These are phyloP conservation scores for Phyllosticta citriasiana DNA, from an alignment of 2,329 filamentous ascomycete genomes.

Conservation along the genomic window DNA sequence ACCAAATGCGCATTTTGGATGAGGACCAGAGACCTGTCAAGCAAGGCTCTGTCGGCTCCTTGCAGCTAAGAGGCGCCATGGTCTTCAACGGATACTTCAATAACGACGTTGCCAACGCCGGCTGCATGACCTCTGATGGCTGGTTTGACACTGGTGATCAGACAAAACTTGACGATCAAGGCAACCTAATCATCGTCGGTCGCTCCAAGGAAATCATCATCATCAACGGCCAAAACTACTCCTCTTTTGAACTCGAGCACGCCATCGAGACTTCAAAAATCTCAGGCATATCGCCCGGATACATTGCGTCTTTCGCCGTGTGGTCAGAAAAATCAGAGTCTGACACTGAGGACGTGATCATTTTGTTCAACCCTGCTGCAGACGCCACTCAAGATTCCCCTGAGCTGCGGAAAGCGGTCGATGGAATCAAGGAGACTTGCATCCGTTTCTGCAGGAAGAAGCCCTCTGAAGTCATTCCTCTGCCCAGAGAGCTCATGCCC, in stretches of 20 bases:
- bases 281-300: conserved; percentile 4
- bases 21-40: background rate
- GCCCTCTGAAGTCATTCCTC: background rate
- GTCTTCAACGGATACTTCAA: conserved; percentile 32
- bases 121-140: conserved; percentile 16
- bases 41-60: background rate
- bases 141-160: conserved; percentile 21
- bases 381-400: conserved; percentile 1
- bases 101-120: conserved; percentile 20
- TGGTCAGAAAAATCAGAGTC: conserved; percentile 1
- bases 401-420: background rate
- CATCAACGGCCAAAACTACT: conserved; percentile 21
- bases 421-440: conserved; percentile 2
- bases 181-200: conserved; percentile 16
- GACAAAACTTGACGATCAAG: conserved; percentile 17
- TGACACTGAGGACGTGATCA: conserved; percentile 7
- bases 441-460: conserved; percentile 9
- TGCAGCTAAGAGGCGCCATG: conserved; percentile 19
- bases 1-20: conserved; percentile 3
- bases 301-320: conserved; percentile 7
- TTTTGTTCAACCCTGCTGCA: conserved; percentile 4
- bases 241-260: conserved; percentile 16
- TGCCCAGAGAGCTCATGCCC: conserved; percentile 5
- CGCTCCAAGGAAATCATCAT: conserved; percentile 19
- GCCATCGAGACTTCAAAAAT: conserved; percentile 15